Conservation (phyloP, 805 yeast species). For the Metschnikowia amazonensis region DNA sequence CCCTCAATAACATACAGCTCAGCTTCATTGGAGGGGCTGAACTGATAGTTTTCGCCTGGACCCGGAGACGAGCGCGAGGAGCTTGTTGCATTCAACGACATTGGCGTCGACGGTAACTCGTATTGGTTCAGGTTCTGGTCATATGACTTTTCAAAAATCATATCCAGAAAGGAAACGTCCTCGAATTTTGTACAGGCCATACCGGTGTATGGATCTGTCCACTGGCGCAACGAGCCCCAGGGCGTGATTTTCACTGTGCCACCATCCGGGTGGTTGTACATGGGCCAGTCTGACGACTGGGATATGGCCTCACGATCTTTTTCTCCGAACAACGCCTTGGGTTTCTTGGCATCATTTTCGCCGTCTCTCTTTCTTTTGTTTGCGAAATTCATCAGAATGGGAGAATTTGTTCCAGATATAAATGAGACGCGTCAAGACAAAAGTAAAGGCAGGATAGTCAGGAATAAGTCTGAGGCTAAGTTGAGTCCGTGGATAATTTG, state of each 20-base stretch:
- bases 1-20: constrained; percentile 38
- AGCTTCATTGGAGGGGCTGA: constrained; percentile 38
- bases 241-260: constrained; percentile 61
- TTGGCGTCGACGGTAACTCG: constrained; percentile 20
- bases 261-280: constrained; percentile 58
- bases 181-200: constrained; percentile 47
- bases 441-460: too few relatives aligned
- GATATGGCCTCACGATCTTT: constrained; percentile 16
- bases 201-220: constrained; percentile 39
- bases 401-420: too few relatives aligned
- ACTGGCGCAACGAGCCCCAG: constrained; percentile 55
- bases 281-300: constrained; percentile 46
- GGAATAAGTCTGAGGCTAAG: too few relatives aligned
- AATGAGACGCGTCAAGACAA: neutral
- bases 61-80: constrained; percentile 18
- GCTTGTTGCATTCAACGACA: constrained; percentile 15
- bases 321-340: constrained; percentile 19
- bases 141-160: constrained; percentile 18
- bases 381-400: constrained; percentile 6
- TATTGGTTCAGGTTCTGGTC: constrained; percentile 9
- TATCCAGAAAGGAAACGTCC: constrained; percentile 29
- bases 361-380: constrained; percentile 24
- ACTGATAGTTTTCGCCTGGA: constrained; percentile 17
- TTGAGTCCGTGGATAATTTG: too few relatives aligned
- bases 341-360: constrained; percentile 22